phyloP scores from a whole-genome alignment of 768 basidiomycete genomes.

The Lactifluus rugatus region DNA sequence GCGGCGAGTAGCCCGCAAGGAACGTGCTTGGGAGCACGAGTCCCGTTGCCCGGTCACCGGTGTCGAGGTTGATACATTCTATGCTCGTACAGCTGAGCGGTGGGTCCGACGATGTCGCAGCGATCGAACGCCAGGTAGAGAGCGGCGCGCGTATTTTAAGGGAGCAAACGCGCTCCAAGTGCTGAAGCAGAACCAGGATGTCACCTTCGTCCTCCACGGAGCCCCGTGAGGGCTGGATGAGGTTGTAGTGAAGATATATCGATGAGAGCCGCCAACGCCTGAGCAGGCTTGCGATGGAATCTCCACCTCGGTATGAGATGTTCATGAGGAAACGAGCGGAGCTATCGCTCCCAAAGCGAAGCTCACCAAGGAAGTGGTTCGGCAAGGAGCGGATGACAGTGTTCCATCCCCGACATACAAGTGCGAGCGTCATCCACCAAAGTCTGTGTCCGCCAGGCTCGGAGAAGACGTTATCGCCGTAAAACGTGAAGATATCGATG shows the following conservation, averaged over 20 bases:
- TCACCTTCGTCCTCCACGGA: not conserved
- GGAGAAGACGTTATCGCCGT: not conserved
- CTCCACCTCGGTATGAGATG: not conserved
- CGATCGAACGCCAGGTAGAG: not conserved
- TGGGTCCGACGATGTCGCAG: not conserved
- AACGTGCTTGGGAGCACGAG: not conserved
- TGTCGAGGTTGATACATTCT: not conserved
- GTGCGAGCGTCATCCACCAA: not conserved
- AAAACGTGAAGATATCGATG: not conserved
- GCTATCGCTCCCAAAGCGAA: not conserved
- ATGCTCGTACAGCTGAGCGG: not conserved
- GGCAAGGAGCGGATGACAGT: not conserved
- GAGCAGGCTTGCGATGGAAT: not conserved
- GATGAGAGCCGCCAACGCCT: not conserved
- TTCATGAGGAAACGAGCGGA: not conserved
- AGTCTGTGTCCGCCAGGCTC: not conserved
- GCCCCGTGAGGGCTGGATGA: not conserved
- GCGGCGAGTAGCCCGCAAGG: not conserved
- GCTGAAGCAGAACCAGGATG: not conserved
- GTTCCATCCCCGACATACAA: constrained; percentile 1
- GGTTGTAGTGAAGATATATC: not conserved
- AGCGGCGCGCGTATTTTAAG: not conserved
- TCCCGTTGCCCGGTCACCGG: not conserved
- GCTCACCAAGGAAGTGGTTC: not conserved
- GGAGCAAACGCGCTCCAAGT: not conserved